These are phyloP conservation scores for Rubia yunnanensis DNA, from an alignment of 257 asterid species.

Conservation along the genomic window DNA sequence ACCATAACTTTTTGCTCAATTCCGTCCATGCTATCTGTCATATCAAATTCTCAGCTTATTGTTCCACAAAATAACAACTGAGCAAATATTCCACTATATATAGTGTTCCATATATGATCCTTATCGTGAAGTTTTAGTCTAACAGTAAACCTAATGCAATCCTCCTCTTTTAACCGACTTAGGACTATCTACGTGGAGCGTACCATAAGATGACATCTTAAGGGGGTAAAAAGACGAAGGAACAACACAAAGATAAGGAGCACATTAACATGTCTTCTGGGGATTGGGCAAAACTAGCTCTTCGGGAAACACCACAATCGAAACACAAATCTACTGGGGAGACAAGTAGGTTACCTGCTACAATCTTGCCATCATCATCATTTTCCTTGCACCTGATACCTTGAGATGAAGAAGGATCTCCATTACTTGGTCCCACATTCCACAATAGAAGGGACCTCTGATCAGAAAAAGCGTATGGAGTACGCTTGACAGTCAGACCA, in stretches of 20 bases:
- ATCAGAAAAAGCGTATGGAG: slow-evolving; percentile 24
- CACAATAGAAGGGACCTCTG: slow-evolving; percentile 29
- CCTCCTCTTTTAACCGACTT: neutral
- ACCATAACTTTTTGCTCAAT: slow-evolving; percentile 18
- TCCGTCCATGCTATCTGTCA: slow-evolving; percentile 22
- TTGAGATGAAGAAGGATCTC: slow-evolving; percentile 21
- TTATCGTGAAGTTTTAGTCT: neutral
- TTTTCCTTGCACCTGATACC: slow-evolving; percentile 20
- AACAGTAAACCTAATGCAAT: neutral
- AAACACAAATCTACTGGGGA: slow-evolving; percentile 11
- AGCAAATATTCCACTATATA: neutral
- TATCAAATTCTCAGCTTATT: slow-evolving; percentile 10
- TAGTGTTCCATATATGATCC: neutral
- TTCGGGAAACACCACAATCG: slow-evolving; percentile 8
- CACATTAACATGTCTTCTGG: neutral
- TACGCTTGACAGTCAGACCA: slow-evolving; percentile 54
- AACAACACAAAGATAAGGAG: neutral
- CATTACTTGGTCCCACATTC: slow-evolving; percentile 28
- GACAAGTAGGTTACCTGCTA: slow-evolving; percentile 17
- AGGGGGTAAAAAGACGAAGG: neutral
- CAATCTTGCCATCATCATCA: slow-evolving; percentile 19
- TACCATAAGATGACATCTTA: neutral
- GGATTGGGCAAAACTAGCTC: slow-evolving; percentile 6
- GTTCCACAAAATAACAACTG: neutral
- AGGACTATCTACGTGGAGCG: neutral